These are phyloP conservation scores for Ampelocalamus luodianensis DNA, from an alignment of 176 grass and related monocot genomes.

Conservation along the genomic window DNA sequence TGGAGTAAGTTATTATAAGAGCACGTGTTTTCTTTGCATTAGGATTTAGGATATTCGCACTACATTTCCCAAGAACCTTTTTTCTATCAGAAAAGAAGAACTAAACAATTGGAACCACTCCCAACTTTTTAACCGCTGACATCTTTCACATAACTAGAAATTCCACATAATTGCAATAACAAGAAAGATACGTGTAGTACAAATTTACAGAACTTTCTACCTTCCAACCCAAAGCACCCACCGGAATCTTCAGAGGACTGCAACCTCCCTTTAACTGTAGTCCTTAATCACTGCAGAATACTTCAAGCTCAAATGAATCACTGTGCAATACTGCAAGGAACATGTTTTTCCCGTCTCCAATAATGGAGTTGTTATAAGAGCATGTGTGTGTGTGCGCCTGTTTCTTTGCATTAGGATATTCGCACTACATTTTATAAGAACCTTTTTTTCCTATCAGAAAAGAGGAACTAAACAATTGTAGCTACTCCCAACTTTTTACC, in stretches of 20 bases:
- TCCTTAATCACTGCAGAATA: slow-evolving; percentile 18
- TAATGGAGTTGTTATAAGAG: too few relatives aligned
- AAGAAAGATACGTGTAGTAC: neutral
- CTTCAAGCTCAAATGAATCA: slow-evolving; percentile 9
- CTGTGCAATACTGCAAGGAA: neutral
- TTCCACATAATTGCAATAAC: neutral
- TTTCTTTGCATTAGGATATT: slow-evolving; percentile 38
- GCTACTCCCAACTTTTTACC: neutral
- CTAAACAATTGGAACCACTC: slow-evolving; percentile 14
- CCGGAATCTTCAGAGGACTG: slow-evolving; percentile 4
- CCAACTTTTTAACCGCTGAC: slow-evolving; percentile 1
- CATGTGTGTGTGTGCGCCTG: neutral
- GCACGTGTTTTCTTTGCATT: neutral
- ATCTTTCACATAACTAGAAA: slow-evolving; percentile 14
- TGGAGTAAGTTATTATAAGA: neutral
- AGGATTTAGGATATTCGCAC: slow-evolving; percentile 31
- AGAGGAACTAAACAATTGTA: neutral
- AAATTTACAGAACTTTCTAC: neutral
- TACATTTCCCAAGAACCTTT: slow-evolving; percentile 11
- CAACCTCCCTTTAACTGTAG: neutral
- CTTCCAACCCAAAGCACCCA: neutral
- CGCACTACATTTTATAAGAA: slow-evolving; percentile 8
- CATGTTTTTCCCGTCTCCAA: slow-evolving; percentile 3
- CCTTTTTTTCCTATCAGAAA: neutral
- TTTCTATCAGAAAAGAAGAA: neutral